Base-by-base conservation (phyloP, 768 basidiomycete species). In the Termitomyces sp. region DNA sequence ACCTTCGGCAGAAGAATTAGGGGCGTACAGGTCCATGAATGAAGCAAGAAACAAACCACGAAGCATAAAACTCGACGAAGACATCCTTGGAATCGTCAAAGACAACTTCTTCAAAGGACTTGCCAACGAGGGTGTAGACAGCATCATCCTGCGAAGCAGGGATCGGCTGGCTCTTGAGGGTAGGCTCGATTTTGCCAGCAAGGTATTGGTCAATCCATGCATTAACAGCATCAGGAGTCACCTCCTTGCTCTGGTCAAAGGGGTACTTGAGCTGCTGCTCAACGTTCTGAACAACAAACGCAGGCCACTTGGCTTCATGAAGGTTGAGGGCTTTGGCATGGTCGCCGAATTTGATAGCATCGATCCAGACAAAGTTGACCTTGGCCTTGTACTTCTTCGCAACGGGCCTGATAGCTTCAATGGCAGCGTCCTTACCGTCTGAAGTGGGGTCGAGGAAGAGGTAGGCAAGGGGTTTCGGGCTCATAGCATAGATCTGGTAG, bases 341-440 rank as follows among this genome's bases (percentile, higher is more conserved):
- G 66, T 98, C 96, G 64, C 83, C 84, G 64, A 94, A 99, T 71
- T 94, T 94, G 75, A 88, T 75, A 23, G 93, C 94, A 70, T 99
- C 97, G 64, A 99, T 98, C 86, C 88, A 96, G 59, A 98, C 96
- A 70, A 98, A 97, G 85, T 97, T 97, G 69, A 98, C 67, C 74
- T 91, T 86, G 64, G 85, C 81, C 74, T 91, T 93, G 79, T 83
- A 84, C 67, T 86, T 83, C 52, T 84, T 75, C 7, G 97, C 97
- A 52, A 96, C 70, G 9, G 92, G 86, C 63, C 78, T 84, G 63
- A 98, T 68, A 40, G 78, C 71, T 25, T 84, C 84, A 60, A 96
- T 81, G 48, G 86, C 71, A 30, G 77, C 76, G 14, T 90, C 80
- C 63, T 82, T 85, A 57, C 79, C 77, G 61, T 84, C 81, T 57